A percentile compares a stretch with the other conserved stretches of the same genome.
phyloP scores from a whole-genome alignment of 352 stramenopile genomes.

The Phytophthora tubulina region DNA sequence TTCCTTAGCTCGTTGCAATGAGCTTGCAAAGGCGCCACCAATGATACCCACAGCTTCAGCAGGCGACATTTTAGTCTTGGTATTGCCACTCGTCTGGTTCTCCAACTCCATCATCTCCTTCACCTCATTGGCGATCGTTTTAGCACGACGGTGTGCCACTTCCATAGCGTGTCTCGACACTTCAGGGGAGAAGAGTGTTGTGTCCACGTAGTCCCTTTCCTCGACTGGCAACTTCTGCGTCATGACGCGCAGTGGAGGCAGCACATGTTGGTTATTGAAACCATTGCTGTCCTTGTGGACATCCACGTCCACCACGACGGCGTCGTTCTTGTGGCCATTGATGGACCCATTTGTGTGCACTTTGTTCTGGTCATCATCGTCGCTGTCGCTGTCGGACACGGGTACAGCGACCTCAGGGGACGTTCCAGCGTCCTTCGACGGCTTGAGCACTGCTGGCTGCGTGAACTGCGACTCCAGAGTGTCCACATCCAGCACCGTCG shows the following conservation, averaged over 20 bases:
- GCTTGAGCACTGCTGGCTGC: conserved; percentile 41
- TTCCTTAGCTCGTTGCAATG: conserved; percentile 66
- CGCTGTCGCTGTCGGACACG: conserved; percentile 41
- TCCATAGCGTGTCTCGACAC: conserved; percentile 86
- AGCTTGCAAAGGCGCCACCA: conserved; percentile 65
- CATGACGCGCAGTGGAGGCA: conserved; percentile 57
- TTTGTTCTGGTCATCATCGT: conserved; percentile 28
- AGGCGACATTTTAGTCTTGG: conserved; percentile 61
- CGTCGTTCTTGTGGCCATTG: conserved; percentile 9
- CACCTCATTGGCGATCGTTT: conserved; percentile 75
- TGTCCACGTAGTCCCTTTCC: conserved; percentile 80
- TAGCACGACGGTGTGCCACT: conserved; percentile 80
- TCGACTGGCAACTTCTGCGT: conserved; percentile 47
- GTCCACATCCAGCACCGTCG: conserved; percentile 52
- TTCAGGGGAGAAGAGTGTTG: conserved; percentile 83
- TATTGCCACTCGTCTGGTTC: conserved; percentile 14
- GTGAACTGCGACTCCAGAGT: conserved; percentile 60
- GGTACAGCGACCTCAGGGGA: conserved; percentile 22
- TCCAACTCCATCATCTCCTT: conserved; percentile 77
- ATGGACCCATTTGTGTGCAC: conserved; percentile 1
- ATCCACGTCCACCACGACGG: conserved; percentile 30
- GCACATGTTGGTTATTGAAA: conserved; percentile 34
- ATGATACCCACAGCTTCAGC: conserved; percentile 75
- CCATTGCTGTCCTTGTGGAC: conserved; percentile 20
- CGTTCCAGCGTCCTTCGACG: conserved; percentile 35